A percentile compares a stretch with the other conserved stretches of the same genome.
phyloP scores from a whole-genome alignment of 2,329 filamentous ascomycete genomes.

The Aspergillus flavus region DNA sequence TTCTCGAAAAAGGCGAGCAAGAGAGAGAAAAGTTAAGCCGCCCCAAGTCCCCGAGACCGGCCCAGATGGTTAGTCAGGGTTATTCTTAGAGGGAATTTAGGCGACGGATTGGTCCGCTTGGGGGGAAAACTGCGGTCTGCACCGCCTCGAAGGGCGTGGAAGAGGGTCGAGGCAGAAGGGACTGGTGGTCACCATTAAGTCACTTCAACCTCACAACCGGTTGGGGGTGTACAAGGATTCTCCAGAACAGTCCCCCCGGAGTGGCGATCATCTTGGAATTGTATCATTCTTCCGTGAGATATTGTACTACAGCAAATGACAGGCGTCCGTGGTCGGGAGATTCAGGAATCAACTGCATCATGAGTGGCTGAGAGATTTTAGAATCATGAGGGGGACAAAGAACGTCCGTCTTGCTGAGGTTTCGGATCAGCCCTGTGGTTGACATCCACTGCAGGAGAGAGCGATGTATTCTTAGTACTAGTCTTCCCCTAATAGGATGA shows the following conservation, averaged over 20 bases:
- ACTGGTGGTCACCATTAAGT: neutral
- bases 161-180: neutral
- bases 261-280: conserved; percentile 6
- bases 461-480: neutral
- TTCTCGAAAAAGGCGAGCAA: conserved; percentile 27
- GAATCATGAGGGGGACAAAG: neutral
- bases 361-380: conserved; percentile 19
- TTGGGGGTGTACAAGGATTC: conserved; percentile 1
- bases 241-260: conserved; percentile 1
- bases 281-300: neutral
- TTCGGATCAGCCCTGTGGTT: conserved; percentile 9
- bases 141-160: conserved; percentile 12
- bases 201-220: neutral
- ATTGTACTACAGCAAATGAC: conserved; percentile 24
- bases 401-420: neutral
- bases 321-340: conserved; percentile 30
- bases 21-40: conserved; percentile 8
- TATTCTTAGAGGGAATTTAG: conserved; percentile 9
- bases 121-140: neutral
- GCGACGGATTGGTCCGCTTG: neutral
- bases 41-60: conserved; percentile 28
- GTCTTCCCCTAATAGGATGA: neutral
- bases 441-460: neutral
- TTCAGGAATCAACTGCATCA: conserved; percentile 32
- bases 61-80: conserved; percentile 17